Conservation (phyloP, 75 land plant species). For the Picea sitchensis region DNA sequence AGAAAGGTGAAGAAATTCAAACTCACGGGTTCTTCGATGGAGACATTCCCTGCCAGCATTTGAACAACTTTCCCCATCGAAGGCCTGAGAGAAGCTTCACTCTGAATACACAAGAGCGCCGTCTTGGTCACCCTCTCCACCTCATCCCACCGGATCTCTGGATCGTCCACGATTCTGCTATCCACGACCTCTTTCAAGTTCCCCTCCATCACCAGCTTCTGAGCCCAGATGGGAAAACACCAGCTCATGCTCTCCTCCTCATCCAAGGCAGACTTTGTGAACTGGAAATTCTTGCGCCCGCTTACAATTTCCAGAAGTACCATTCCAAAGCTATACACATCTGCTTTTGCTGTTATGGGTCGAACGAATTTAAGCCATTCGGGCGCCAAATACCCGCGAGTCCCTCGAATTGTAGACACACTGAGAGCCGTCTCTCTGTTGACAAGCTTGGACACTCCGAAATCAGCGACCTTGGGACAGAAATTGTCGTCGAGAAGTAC, state of each 20-base stretch:
- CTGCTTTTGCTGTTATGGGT: no score
- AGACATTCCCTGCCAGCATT: no score
- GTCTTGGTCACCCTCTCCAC: no score
- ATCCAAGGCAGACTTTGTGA: no score
- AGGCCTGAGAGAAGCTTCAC: slow-evolving; percentile 1
- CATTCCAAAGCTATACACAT: no score
- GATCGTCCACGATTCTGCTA: slow-evolving; percentile 40
- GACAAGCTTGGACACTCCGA: slow-evolving; percentile 55
- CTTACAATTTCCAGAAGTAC: no score
- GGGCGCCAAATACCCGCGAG: slow-evolving; percentile 75
- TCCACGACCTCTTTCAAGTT: no score
- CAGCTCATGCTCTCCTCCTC: no score
- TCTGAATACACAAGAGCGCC: no score
- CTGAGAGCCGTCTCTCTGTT: slow-evolving; percentile 37
- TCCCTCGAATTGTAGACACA: slow-evolving; percentile 56
- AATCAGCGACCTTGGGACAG: slow-evolving; percentile 20
- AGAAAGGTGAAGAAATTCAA: slow-evolving; percentile 28
- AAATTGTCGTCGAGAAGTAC: slow-evolving; percentile 60
- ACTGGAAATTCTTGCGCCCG: no score
- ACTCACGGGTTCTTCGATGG: slow-evolving; percentile 24
- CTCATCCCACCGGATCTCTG: slow-evolving; percentile 36
- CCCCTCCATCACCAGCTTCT: no score
- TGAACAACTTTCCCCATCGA: slow-evolving; percentile 41
- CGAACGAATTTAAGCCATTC: slow-evolving; percentile 31
- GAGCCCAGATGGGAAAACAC: no score